Evolutionary conservation across 495 filamentous ascomycete genomes (phyloP).

Genomic region (Penicillium riverlandense): DNA sequence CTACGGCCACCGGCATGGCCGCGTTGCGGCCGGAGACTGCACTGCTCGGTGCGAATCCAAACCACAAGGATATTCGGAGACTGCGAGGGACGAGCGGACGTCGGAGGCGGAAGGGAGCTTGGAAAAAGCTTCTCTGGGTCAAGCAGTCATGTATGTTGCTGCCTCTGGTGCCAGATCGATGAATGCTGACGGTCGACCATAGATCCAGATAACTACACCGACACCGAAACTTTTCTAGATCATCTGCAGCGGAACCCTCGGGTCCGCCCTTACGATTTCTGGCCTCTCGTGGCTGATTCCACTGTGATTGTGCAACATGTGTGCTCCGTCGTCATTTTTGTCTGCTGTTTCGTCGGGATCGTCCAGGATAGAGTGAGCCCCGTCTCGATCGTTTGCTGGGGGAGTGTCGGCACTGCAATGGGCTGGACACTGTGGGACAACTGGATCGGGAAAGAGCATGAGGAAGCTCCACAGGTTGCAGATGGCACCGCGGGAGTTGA

Average conservation of each 20-base stretch:
- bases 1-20: slow-evolving; percentile 19
- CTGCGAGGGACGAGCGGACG: slow-evolving; percentile 48
- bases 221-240: slow-evolving; percentile 90
- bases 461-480: slow-evolving; percentile 28
- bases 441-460: slow-evolving; percentile 64
- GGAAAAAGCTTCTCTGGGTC: slow-evolving; percentile 97
- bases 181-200: slow-evolving; percentile 3
- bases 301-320: slow-evolving; percentile 97
- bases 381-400: slow-evolving; percentile 76
- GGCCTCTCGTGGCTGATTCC: slow-evolving; percentile 89
- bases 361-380: slow-evolving; percentile 78
- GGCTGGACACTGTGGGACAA: slow-evolving; percentile 89
- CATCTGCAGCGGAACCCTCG: slow-evolving; percentile 93
- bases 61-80: slow-evolving; percentile 39
- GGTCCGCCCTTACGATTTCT: slow-evolving; percentile 94
- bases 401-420: slow-evolving; percentile 72
- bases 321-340: slow-evolving; percentile 86
- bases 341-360: slow-evolving; percentile 89
- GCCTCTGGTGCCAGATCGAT: background rate
- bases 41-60: slow-evolving; percentile 18
- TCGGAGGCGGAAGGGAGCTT: slow-evolving; percentile 58
- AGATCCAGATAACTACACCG: slow-evolving; percentile 99
- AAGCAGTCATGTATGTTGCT: slow-evolving; percentile 76
- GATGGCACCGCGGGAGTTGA: slow-evolving; percentile 34
- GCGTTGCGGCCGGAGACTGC: slow-evolving; percentile 32